Base-by-base conservation (phyloP, 2,329 filamentous ascomycete species). In the Sporothrix curviconia region DNA sequence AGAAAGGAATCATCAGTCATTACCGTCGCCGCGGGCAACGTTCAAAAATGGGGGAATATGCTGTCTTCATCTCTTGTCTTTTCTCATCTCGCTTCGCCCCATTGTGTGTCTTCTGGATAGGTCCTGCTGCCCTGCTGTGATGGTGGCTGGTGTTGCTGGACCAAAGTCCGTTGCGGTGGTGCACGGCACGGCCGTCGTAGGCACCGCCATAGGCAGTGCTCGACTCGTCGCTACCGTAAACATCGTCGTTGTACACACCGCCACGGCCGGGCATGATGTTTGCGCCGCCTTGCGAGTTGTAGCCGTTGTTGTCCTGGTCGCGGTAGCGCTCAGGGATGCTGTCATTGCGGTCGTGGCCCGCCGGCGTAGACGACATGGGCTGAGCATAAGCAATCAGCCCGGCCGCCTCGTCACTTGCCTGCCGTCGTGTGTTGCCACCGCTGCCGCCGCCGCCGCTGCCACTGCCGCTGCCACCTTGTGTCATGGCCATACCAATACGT, bases 361-460 rank as follows among this genome's bases (percentile, higher is more conserved):
- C 40, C 6, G 46, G n/a, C 7, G 14, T 42, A 15, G 59, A 57
- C 15, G 67, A 65, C 57, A 68, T 66, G 19, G 65, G 65, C 60
- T 74, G 72, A 1, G 72, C 73, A 56, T 75, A 66, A 7, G 66
- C 64, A 11, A 70, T 70, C 39, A 70, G 58, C 4, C 64, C 68
- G 8, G 66, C 67, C 2, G 63, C 63, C 49, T 70, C 68, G 43
- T 70, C 67, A 40, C 61, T 64, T 9, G 25, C 46, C 36, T 59
- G 59, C 43, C 57, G 61, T 7, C 61, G 57, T 7, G 43, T 17
- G 42, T 54, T 43, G 47, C 12, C 37, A 19, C 4, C 15, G 25
- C 24, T 34, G 22, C 19, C 24, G 9, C 14, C 37, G 28, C 24
- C 22, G 17, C 32, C 34, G 17, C 47, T 14, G 14, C 12, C 47